Percentiles rank a stretch among this genome's conserved stretches.
Evolutionary conservation across 2,329 filamentous ascomycete genomes (phyloP).

Genomic region (Paracamarosporium sp.): DNA sequence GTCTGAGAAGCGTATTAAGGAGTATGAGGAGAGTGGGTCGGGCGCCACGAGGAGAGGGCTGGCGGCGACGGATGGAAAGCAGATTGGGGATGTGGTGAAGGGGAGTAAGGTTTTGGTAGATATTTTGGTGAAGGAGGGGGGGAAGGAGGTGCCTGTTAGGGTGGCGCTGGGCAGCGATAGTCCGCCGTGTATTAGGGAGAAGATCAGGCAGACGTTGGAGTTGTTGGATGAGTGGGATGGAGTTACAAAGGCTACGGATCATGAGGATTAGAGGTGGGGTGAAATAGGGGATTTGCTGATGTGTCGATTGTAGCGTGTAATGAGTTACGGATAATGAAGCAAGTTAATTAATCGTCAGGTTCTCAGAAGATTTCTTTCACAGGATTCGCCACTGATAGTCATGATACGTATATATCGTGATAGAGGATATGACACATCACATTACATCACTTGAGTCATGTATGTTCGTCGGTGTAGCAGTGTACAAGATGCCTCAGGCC

Average conservation of each 20-base stretch:
- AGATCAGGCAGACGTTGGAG: slow-evolving; percentile 24
- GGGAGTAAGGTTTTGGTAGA: slow-evolving; percentile 62
- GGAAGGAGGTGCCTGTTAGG: slow-evolving; percentile 59
- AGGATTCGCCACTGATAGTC: no score
- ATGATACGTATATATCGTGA: no score
- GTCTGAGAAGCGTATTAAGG: slow-evolving; percentile 26
- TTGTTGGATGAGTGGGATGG: slow-evolving; percentile 49
- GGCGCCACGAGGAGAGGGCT: slow-evolving; percentile 42
- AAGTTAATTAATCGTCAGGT: no score
- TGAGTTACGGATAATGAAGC: no score
- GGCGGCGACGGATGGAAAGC: slow-evolving; percentile 52
- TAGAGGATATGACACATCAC: no score
- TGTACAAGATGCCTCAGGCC: no score
- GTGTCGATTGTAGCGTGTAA: no score
- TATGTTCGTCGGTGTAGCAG: no score
- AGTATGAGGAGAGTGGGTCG: slow-evolving; percentile 44
- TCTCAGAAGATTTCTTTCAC: no score
- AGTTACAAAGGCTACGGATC: slow-evolving; percentile 26
- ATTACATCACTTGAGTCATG: no score
- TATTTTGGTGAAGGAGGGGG: slow-evolving; percentile 61
- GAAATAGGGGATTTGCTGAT: no score
- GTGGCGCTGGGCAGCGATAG: slow-evolving; percentile 63
- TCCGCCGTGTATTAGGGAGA: slow-evolving; percentile 21
- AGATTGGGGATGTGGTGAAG: slow-evolving; percentile 64
- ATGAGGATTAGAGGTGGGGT: slow-evolving; percentile 12